These are phyloP conservation scores for Agaricus blazei DNA, from an alignment of 768 basidiomycete genomes.

Conservation along the genomic window DNA sequence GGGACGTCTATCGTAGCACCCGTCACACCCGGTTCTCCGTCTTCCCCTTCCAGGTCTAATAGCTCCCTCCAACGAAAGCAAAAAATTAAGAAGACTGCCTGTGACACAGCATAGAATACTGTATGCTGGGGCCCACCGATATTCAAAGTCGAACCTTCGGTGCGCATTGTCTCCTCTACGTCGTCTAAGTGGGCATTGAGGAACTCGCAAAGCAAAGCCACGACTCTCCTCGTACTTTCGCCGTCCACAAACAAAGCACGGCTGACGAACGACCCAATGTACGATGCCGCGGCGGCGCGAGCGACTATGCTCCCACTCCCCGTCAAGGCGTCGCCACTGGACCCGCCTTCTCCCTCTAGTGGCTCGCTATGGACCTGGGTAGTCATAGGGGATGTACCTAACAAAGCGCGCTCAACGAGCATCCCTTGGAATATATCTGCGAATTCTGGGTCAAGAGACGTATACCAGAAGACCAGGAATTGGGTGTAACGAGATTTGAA, in stretches of 20 bases:
- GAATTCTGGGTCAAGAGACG: slow-evolving; percentile 85
- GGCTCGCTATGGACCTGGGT: slow-evolving; percentile 9
- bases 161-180: slow-evolving; percentile 47
- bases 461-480: slow-evolving; percentile 93
- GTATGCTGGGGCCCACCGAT: slow-evolving; percentile 36
- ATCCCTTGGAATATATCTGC: slow-evolving; percentile 92
- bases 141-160: slow-evolving; percentile 24
- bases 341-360: slow-evolving; percentile 5
- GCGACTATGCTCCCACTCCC: slow-evolving; percentile 46
- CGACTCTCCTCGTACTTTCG: slow-evolving; percentile 65
- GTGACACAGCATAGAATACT: slow-evolving; percentile 89
- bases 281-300: slow-evolving; percentile 88
- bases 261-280: slow-evolving; percentile 89
- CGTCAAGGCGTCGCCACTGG: slow-evolving; percentile 16
- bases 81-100: slow-evolving; percentile 93
- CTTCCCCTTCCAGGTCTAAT: slow-evolving; percentile 52
- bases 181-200: slow-evolving; percentile 71
- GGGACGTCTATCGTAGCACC: slow-evolving; percentile 5
- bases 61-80: slow-evolving; percentile 97
- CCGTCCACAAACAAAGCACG: slow-evolving; percentile 84
- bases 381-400: slow-evolving; percentile 26
- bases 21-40: slow-evolving; percentile 35
- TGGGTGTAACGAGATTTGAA: slow-evolving; percentile 98
- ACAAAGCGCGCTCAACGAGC: slow-evolving; percentile 87
- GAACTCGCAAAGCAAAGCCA: slow-evolving; percentile 83